Evolutionary conservation across 2,329 filamentous ascomycete species (phyloP).

Genomic region (Arthrobotrys conoides): DNA sequence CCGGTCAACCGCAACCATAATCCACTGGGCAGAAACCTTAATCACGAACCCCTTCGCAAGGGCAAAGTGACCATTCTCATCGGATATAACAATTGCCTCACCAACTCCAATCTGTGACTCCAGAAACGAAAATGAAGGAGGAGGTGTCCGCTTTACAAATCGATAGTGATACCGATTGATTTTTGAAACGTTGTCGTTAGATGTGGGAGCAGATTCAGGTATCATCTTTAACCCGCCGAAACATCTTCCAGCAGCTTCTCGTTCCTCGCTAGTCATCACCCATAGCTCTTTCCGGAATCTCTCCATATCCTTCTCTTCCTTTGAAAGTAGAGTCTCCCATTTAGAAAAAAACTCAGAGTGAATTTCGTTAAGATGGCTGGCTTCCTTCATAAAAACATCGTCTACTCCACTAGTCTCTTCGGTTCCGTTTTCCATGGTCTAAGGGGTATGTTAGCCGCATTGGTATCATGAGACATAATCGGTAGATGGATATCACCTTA

Average conservation of each 20-base stretch:
- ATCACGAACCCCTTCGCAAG: constrained; percentile 90
- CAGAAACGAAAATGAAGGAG: constrained; percentile 81
- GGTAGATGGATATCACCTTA: constrained; percentile 72
- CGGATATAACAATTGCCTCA: constrained; percentile 95
- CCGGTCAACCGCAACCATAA: constrained; percentile 82
- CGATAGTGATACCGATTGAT: constrained; percentile 94
- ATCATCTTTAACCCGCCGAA: constrained; percentile 90
- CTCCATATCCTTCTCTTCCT: constrained; percentile 91
- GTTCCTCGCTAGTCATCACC: constrained; percentile 92
- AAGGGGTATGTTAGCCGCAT: not conserved
- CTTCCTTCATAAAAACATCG: constrained; percentile 84
- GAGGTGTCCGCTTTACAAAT: constrained; percentile 77
- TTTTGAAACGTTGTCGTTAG: constrained; percentile 79
- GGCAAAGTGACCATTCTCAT: constrained; percentile 94
- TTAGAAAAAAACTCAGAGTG: constrained; percentile 91
- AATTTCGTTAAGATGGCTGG: constrained; percentile 79
- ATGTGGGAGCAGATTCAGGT: constrained; percentile 75
- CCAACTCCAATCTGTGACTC: constrained; percentile 90
- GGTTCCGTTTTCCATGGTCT: constrained; percentile 79
- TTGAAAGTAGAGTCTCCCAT: constrained; percentile 93
- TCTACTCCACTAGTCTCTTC: constrained; percentile 85
- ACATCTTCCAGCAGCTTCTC: constrained; percentile 76
- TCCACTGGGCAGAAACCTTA: constrained; percentile 79
- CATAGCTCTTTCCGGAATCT: constrained; percentile 91
- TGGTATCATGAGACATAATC: not conserved